These are phyloP conservation scores for Xylaria flabelliformis DNA, from an alignment of 495 filamentous ascomycete species.

Conservation along the genomic window DNA sequence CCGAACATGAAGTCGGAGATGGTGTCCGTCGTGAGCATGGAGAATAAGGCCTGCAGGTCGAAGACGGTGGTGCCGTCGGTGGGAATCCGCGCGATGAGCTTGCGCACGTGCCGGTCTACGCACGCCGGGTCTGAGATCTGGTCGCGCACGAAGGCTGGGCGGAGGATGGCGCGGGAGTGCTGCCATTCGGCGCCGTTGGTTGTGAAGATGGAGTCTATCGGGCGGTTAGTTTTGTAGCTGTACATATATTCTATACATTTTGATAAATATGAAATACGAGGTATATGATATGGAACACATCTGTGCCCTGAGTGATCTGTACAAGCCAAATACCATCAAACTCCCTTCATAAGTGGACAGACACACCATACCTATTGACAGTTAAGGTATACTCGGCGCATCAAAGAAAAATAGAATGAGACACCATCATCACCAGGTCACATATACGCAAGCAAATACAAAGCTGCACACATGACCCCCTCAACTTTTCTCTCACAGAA, in stretches of 20 bases:
- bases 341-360: not conserved
- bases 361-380: not conserved
- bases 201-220: slow-evolving; percentile 65
- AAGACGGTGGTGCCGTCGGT: slow-evolving; percentile 46
- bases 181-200: slow-evolving; percentile 72
- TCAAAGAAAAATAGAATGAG: not conserved
- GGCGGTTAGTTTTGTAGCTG: not conserved
- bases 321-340: not conserved
- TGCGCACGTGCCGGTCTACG: slow-evolving; percentile 63
- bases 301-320: not conserved
- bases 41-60: slow-evolving; percentile 67
- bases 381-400: not conserved
- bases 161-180: slow-evolving; percentile 52
- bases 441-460: not conserved
- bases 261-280: not conserved
- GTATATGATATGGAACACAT: not conserved
- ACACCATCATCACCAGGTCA: not conserved
- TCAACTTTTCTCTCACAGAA: not conserved
- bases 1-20: slow-evolving; percentile 71
- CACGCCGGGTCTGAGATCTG: slow-evolving; percentile 59
- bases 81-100: slow-evolving; percentile 55
- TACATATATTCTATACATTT: not conserved
- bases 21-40: slow-evolving; percentile 67
- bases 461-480: not conserved
- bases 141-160: slow-evolving; percentile 56